Conservation (phyloP, 805 yeast genomes). For the Ascoidea tarda region DNA sequence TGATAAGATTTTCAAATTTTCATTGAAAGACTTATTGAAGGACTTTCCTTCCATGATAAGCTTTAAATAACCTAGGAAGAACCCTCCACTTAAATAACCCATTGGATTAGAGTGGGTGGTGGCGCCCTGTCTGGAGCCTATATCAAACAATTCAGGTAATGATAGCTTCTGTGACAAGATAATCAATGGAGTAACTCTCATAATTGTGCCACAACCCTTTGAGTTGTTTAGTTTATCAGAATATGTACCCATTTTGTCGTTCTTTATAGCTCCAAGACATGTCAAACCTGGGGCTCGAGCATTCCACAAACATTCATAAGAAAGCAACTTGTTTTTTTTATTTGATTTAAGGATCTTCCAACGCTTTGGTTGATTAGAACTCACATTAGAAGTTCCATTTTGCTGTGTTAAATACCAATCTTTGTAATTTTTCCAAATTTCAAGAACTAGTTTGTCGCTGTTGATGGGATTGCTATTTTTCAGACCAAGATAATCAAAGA, state of each 20-base stretch:
- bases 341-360: too few species aligned
- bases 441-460: neutral
- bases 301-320: too few species aligned
- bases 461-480: too few species aligned
- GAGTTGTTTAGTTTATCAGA: neutral
- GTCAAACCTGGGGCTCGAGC: neutral
- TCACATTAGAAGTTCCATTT: neutral
- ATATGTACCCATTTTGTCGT: neutral
- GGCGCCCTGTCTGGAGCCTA: neutral
- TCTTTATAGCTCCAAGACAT: neutral
- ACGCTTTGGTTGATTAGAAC: too few species aligned
- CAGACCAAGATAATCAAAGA: too few species aligned
- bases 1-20: too few species aligned
- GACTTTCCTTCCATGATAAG: neutral
- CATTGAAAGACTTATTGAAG: neutral
- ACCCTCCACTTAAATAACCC: neutral
- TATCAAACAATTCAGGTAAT: neutral
- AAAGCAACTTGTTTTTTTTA: too few species aligned
- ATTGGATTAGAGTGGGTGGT: neutral
- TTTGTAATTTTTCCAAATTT: neutral
- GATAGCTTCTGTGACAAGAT: too few species aligned
- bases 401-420: neutral
- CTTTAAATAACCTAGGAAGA: too few species aligned
- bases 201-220: neutral
- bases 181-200: neutral